phyloP scores from a whole-genome alignment of 78 protist species.

The Dictyostelium capitatum region DNA sequence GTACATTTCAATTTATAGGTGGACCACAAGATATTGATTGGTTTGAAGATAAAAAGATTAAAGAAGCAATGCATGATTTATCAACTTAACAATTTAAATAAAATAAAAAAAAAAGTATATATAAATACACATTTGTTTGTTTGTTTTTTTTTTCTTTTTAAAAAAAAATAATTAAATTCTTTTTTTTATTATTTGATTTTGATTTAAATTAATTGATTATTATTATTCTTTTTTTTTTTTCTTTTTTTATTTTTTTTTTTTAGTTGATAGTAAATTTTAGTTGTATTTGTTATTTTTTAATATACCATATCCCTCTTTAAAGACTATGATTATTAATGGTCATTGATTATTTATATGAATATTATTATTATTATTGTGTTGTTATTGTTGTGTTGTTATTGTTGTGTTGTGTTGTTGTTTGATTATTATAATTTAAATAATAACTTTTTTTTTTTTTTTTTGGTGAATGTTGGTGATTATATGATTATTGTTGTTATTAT shows the following conservation, averaged over 20 bases:
- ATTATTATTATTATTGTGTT: background rate
- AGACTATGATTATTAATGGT: constrained; percentile 1
- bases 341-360: background rate
- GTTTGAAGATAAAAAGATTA: constrained; percentile 56
- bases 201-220: background rate
- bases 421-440: constrained; percentile 15
- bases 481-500: too few relatives aligned
- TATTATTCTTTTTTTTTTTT: background rate
- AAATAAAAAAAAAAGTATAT: background rate
- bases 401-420: too few relatives aligned
- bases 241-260: background rate
- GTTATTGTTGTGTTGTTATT: background rate
- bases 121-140: background rate
- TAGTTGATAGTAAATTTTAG: background rate
- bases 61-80: constrained; percentile 16
- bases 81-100: background rate
- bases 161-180: constrained; percentile 7
- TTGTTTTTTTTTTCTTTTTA: background rate
- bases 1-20: constrained; percentile 37
- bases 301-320: constrained; percentile 21
- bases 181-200: background rate
- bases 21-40: constrained; percentile 33
- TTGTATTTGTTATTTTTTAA: background rate
- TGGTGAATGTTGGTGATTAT: background rate
- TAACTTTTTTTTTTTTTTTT: constrained; percentile 11